Evolutionary conservation across 805 yeast genomes (phyloP).

Genomic region (Wickerhamomyces alni): DNA sequence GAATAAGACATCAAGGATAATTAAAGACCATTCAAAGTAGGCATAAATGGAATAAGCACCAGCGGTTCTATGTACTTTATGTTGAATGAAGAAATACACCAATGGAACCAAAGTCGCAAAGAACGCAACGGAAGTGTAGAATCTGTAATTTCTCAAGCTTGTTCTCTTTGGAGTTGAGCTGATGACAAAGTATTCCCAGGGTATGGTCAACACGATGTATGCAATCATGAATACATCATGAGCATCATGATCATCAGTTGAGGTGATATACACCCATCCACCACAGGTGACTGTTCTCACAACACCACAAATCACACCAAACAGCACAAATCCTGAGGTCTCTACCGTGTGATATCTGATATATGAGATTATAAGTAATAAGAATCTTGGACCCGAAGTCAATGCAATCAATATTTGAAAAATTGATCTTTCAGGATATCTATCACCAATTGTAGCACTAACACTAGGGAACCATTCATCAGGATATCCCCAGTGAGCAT

Average conservation of each 20-base stretch:
- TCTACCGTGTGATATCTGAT: slow-evolving; percentile 36
- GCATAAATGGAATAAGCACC: slow-evolving; percentile 98
- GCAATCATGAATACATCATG: slow-evolving; percentile 95
- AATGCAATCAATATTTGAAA: slow-evolving; percentile 90
- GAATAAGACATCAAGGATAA: slow-evolving; percentile 75
- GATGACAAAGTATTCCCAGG: slow-evolving; percentile 75
- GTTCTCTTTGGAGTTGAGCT: slow-evolving; percentile 42
- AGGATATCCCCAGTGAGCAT: slow-evolving; percentile 85
- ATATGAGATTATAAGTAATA: slow-evolving; percentile 48
- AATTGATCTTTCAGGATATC: slow-evolving; percentile 91
- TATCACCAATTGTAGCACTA: slow-evolving; percentile 93
- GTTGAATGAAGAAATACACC: slow-evolving; percentile 85
- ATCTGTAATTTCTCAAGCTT: slow-evolving; percentile 47
- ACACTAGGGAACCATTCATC: slow-evolving; percentile 99
- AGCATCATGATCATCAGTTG: slow-evolving; percentile 94
- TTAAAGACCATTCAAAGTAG: slow-evolving; percentile 89
- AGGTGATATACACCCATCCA: slow-evolving; percentile 97
- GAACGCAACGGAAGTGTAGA: slow-evolving; percentile 50
- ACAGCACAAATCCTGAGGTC: slow-evolving; percentile 27
- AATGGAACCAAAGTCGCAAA: slow-evolving; percentile 75
- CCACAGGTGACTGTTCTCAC: slow-evolving; percentile 94
- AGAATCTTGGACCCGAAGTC: slow-evolving; percentile 89
- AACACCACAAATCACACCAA: slow-evolving; percentile 57
- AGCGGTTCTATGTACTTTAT: slow-evolving; percentile 76
- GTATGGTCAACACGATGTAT: slow-evolving; percentile 82